phyloP scores from a whole-genome alignment of 2,329 filamentous ascomycete species.

The Aspergillus costaricaensis region DNA sequence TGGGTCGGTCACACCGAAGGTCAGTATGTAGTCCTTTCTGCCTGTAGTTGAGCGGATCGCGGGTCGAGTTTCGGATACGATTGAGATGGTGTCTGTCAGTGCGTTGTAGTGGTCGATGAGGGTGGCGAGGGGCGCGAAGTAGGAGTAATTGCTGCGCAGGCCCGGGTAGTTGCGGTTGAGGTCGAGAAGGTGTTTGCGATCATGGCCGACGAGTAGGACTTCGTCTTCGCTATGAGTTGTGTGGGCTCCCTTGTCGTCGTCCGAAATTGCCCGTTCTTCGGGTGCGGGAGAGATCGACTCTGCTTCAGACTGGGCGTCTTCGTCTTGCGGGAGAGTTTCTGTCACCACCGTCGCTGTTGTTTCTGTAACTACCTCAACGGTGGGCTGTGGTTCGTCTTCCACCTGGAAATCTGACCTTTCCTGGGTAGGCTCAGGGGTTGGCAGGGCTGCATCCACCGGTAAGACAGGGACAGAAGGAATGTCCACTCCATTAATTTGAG shows the following conservation, averaged over 20 bases:
- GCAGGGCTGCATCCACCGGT: background rate
- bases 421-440: conserved; percentile 21
- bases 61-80: conserved; percentile 38
- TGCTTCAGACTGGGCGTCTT: conserved; percentile 5
- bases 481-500: conserved; percentile 21
- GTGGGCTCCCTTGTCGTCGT: conserved; percentile 6
- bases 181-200: conserved; percentile 10
- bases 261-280: conserved; percentile 5
- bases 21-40: conserved; percentile 44
- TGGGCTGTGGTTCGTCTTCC: background rate
- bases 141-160: conserved; percentile 44
- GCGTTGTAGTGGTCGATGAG: conserved; percentile 46
- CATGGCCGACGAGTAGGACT: conserved; percentile 6
- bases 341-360: background rate
- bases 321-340: background rate
- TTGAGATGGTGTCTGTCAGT: conserved; percentile 45
- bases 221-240: conserved; percentile 15
- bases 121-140: conserved; percentile 46
- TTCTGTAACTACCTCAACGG: background rate
- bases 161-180: conserved; percentile 36
- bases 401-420: background rate
- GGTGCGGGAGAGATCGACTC: background rate
- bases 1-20: conserved; percentile 47
- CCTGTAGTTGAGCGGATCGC: conserved; percentile 38
- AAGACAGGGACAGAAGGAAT: background rate